A percentile compares a stretch with the other conserved stretches of the same genome.
These are phyloP conservation scores for Mucor saturninus DNA, from an alignment of 371 early-diverging fungal species.

Conservation along the genomic window DNA sequence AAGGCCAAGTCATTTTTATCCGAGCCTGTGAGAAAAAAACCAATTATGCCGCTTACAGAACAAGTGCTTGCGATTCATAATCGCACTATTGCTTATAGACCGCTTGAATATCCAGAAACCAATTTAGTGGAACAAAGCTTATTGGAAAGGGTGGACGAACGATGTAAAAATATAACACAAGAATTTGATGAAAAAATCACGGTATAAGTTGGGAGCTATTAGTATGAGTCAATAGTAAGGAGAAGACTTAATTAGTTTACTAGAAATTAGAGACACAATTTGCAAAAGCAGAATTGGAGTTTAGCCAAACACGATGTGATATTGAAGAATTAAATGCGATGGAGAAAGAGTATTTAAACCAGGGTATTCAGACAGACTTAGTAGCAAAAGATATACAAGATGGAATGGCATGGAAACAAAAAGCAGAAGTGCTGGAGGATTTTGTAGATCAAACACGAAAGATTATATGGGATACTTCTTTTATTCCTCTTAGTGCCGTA, in stretches of 20 bases:
- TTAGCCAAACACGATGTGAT: slow-evolving; percentile 17
- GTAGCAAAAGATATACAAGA: slow-evolving; percentile 3
- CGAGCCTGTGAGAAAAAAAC: slow-evolving; percentile 1
- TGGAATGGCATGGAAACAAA: slow-evolving; percentile 2
- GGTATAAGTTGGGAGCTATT: not conserved
- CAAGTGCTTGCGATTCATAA: slow-evolving; percentile 2
- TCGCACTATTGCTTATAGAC: not conserved
- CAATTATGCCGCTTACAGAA: slow-evolving; percentile 2
- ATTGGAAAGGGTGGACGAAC: slow-evolving; percentile 15
- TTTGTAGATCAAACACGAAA: slow-evolving; percentile 14
- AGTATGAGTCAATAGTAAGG: not conserved
- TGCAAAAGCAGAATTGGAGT: slow-evolving; percentile 16
- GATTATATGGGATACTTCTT: slow-evolving; percentile 21
- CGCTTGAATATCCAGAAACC: not conserved
- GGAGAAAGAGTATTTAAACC: slow-evolving; percentile 20
- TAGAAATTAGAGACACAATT: slow-evolving; percentile 20
- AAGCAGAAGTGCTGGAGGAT: not conserved
- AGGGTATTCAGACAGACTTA: slow-evolving; percentile 23
- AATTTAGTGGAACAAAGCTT: not conserved
- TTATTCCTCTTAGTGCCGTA: slow-evolving; percentile 11
- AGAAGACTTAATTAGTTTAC: not conserved
- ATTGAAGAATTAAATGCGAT: slow-evolving; percentile 16
- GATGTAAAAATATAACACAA: slow-evolving; percentile 9
- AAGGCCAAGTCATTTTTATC: not conserved
- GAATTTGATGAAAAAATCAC: slow-evolving; percentile 20